These are phyloP conservation scores for Bipolaris gigantea DNA, from an alignment of 2,329 filamentous ascomycete genomes.

Conservation along the genomic window DNA sequence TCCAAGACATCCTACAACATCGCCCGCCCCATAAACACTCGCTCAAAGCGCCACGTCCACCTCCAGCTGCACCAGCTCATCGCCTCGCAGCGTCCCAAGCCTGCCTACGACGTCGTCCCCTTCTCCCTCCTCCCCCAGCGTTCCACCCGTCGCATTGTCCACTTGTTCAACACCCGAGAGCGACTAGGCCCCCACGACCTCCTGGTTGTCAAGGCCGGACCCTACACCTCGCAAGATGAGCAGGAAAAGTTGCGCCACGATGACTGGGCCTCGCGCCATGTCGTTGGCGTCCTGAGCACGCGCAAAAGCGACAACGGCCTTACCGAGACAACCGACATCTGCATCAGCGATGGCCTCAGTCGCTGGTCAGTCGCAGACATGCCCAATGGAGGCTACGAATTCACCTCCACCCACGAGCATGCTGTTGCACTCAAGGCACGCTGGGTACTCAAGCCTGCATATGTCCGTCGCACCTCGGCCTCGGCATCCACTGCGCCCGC, in stretches of 20 bases:
- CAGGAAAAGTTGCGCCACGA: conserved; percentile 55
- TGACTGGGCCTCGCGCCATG: conserved; percentile 54
- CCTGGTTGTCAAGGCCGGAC: conserved; percentile 70
- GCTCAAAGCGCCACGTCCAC: conserved; percentile 66
- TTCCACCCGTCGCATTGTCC: conserved; percentile 56
- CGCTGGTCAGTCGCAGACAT: conserved; percentile 51
- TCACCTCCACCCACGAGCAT: conserved; percentile 61
- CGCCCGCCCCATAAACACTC: conserved; percentile 65
- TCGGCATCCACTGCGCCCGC: conserved; percentile 20
- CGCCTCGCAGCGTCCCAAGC: conserved; percentile 62
- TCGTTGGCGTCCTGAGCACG: conserved; percentile 71
- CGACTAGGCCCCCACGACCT: conserved; percentile 70
- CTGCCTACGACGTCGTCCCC: conserved; percentile 73
- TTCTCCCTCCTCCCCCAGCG: conserved; percentile 61
- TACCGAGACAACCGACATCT: conserved; percentile 68
- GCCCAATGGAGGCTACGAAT: conserved; percentile 55
- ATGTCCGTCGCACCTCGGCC: conserved; percentile 29
- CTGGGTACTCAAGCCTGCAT: conserved; percentile 63
- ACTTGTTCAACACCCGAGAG: conserved; percentile 64
- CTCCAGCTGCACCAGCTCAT: conserved; percentile 72
- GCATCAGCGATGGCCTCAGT: conserved; percentile 54
- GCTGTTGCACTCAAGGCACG: conserved; percentile 64
- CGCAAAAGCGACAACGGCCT: conserved; percentile 55
- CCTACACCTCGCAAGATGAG: conserved; percentile 55
- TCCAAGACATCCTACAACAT: conserved; percentile 67